These are phyloP conservation scores for Naganishia vishniacii DNA, from an alignment of 768 basidiomycete genomes.

Conservation along the genomic window DNA sequence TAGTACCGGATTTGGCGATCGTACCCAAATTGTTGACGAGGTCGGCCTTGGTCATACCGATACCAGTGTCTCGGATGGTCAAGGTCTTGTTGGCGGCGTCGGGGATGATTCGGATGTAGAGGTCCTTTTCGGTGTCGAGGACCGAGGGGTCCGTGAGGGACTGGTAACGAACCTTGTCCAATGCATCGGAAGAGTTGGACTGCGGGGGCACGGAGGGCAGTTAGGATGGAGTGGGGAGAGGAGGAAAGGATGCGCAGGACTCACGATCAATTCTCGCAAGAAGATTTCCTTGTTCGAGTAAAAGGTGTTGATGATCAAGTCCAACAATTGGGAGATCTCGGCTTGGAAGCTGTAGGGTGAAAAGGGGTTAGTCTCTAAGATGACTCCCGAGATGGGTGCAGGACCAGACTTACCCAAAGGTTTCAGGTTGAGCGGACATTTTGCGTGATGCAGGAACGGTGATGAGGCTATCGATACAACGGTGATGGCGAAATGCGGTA, in stretches of 20 bases:
- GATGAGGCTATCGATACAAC: constrained; percentile 14
- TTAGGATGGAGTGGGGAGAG: background rate
- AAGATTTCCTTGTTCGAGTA: constrained; percentile 99
- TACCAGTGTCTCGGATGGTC: constrained; percentile 86
- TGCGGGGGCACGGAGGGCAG: constrained; percentile 43
- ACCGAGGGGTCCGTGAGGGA: constrained; percentile 87
- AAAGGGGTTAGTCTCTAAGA: background rate
- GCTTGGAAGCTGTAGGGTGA: constrained; percentile 56
- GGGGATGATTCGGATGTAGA: constrained; percentile 86
- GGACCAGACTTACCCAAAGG: constrained; percentile 42
- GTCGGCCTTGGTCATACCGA: constrained; percentile 99
- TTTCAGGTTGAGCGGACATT: constrained; percentile 42
- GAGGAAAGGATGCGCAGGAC: background rate
- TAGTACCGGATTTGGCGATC: constrained; percentile 53
- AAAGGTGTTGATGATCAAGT: constrained; percentile 99
- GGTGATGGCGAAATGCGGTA: constrained; percentile 2
- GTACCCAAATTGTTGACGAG: constrained; percentile 89
- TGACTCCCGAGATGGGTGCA: background rate
- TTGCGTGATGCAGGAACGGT: constrained; percentile 16
- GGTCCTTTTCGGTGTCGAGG: constrained; percentile 86
- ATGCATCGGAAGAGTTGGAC: constrained; percentile 94
- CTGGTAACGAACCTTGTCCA: constrained; percentile 97
- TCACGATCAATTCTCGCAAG: constrained; percentile 77
- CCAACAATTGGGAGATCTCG: constrained; percentile 96
- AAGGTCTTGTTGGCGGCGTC: constrained; percentile 94